Evolutionary conservation across 1,139 yeast genomes (phyloP).

Genomic region (Suhomyces bolitotheri): DNA sequence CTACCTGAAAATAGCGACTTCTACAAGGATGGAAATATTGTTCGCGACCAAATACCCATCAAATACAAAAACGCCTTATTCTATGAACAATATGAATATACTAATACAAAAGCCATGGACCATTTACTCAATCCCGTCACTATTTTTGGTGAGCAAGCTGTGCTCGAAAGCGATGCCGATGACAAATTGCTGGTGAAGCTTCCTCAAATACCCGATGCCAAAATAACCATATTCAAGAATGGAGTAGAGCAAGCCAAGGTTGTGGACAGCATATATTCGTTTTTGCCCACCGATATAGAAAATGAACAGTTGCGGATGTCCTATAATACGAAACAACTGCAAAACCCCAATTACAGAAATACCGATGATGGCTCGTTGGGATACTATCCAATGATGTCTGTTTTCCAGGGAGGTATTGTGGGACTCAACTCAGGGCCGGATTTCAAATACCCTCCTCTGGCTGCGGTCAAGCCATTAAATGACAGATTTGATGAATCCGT

Average conservation of each 20-base stretch:
- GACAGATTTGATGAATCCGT: slow-evolving; percentile 68
- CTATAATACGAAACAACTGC: slow-evolving; percentile 46
- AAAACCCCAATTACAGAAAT: slow-evolving; percentile 47
- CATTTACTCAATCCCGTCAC: slow-evolving; percentile 73
- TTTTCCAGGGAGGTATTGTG: slow-evolving; percentile 78
- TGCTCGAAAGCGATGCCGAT: slow-evolving; percentile 30
- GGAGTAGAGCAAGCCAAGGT: slow-evolving; percentile 68
- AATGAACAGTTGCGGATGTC: slow-evolving; percentile 27
- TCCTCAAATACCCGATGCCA: slow-evolving; percentile 56
- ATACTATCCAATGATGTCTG: slow-evolving; percentile 87
- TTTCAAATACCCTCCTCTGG: slow-evolving; percentile 49
- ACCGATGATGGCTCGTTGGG: slow-evolving; percentile 85
- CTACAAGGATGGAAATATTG: slow-evolving; percentile 37
- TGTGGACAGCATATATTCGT: slow-evolving; percentile 69
- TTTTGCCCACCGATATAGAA: slow-evolving; percentile 56
- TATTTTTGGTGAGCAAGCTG: slow-evolving; percentile 66
- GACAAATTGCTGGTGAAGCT: slow-evolving; percentile 22
- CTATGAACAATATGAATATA: slow-evolving; percentile 86
- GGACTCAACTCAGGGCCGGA: slow-evolving; percentile 68
- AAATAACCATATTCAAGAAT: slow-evolving; percentile 69
- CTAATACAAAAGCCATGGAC: slow-evolving; percentile 73
- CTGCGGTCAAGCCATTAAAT: slow-evolving; percentile 48
- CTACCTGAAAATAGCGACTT: slow-evolving; percentile 24
- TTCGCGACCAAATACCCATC: slow-evolving; percentile 86
- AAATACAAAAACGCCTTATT: slow-evolving; percentile 74